Conservation (phyloP, 805 yeast genomes). For the Candida anglica region DNA sequence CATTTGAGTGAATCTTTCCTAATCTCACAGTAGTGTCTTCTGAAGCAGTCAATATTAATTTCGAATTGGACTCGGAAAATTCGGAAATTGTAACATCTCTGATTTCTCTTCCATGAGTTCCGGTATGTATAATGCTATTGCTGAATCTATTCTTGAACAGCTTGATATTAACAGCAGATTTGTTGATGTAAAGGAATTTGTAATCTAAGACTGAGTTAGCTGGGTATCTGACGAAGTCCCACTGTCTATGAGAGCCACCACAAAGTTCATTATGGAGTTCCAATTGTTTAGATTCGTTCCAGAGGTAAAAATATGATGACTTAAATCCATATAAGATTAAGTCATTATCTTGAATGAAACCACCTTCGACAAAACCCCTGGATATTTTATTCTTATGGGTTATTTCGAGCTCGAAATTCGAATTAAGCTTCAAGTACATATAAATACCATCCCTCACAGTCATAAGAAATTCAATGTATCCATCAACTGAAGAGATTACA, state of each 20-base stretch:
- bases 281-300: conserved; percentile 74
- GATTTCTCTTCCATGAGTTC: conserved; percentile 91
- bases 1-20: conserved; percentile 37
- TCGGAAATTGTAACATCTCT: conserved; percentile 64
- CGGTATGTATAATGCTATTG: conserved; percentile 40
- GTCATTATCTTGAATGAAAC: conserved; percentile 37
- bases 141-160: conserved; percentile 15
- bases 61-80: conserved; percentile 14
- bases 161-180: conserved; percentile 42
- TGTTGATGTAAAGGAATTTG: conserved; percentile 56
- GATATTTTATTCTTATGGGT: conserved; percentile 60
- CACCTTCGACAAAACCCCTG: conserved; percentile 81
- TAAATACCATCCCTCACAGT: conserved; percentile 70
- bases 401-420: conserved; percentile 15
- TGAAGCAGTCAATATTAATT: conserved; percentile 68
- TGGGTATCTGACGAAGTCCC: conserved; percentile 47
- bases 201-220: conserved; percentile 19
- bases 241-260: conserved; percentile 89
- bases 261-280: conserved; percentile 71
- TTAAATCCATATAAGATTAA: conserved; percentile 76
- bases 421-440: conserved; percentile 27
- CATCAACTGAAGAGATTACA: conserved; percentile 22
- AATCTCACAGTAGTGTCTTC: conserved; percentile 82
- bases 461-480: conserved; percentile 28
- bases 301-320: conserved; percentile 70